These are phyloP conservation scores for Acmispon strigosus DNA, from an alignment of 306 rosid species.

Conservation along the genomic window DNA sequence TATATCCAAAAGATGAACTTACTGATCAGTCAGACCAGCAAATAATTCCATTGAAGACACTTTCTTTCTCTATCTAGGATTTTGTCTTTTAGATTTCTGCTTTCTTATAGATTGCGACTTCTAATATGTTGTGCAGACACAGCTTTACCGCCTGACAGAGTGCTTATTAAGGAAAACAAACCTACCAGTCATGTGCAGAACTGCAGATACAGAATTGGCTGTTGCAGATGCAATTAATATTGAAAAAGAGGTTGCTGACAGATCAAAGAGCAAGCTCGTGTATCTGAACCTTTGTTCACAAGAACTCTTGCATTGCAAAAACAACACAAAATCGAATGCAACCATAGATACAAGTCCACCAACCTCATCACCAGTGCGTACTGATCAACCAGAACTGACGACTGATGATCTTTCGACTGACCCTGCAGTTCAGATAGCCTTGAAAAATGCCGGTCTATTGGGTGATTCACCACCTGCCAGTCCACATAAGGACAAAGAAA, in stretches of 20 bases:
- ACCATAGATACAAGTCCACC: constrained; percentile 32
- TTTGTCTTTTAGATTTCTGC: constrained; percentile 1
- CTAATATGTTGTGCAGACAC: constrained; percentile 48
- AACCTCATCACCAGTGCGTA: constrained; percentile 22
- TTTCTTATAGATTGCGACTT: not conserved
- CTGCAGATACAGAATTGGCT: constrained; percentile 86
- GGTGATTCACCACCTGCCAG: constrained; percentile 86
- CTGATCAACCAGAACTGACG: constrained; percentile 39
- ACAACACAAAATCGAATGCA: constrained; percentile 37
- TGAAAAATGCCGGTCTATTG: constrained; percentile 84
- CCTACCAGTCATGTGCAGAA: constrained; percentile 58
- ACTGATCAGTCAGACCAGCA: not conserved
- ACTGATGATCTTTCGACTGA: constrained; percentile 36
- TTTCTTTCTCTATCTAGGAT: constrained; percentile 2
- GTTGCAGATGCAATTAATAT: constrained; percentile 93
- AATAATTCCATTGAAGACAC: not conserved
- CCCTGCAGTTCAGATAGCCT: constrained; percentile 62
- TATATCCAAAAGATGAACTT: constrained; percentile 1
- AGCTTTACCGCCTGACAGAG: constrained; percentile 82
- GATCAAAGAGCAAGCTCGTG: constrained; percentile 81
- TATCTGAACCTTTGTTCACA: constrained; percentile 85
- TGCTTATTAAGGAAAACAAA: constrained; percentile 72
- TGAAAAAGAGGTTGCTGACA: constrained; percentile 81
- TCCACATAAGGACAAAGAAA: constrained; percentile 45
- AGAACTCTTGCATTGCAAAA: constrained; percentile 57